Base-by-base conservation (phyloP, 176 grass and related monocot species). In the Oryza rufipogon region DNA sequence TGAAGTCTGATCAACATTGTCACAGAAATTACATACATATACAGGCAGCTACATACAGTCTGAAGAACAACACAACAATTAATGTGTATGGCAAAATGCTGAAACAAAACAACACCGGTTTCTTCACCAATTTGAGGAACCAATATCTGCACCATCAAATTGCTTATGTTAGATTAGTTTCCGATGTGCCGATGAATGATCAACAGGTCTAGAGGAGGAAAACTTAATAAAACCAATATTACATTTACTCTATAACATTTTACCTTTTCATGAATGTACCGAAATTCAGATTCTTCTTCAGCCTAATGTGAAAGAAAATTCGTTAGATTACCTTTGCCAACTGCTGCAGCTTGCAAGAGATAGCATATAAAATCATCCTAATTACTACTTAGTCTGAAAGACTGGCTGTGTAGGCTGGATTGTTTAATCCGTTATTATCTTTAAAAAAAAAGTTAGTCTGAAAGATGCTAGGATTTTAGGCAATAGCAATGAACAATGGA, bases 261-360 rank as follows among this genome's bases (percentile, higher is more conserved):
- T 32, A 32, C 11, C 28, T 67, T 28, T 67, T 11, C 65, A 15
- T 32, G 26, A 8, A 34, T 8, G 28, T 32, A 8, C 39, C 10
- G 25, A 25, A 58, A 25, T 13, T 16, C 52, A 68, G 44, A 25
- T 76, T 28, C 30, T 68, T 28, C 30, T 84, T 84, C 72, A 84
- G 45, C 63, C 82, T 84, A 60, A 25, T 6, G 63, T 42, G 10
- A 32, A 82, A 44, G 34, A 23, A 82, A 64, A 82, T 8, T 63
- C 15, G 42, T 82, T 28, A 82, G 22, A 11, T 69, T 17, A n/a
- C 54, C 33, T 12, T 56, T 36, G 28, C 30, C 16, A 60, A 15
- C 19, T 22, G 20, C 16, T 9, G 3, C 49, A 77, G 54, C 14
- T 56, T 5, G 19, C 25, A 10, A 77, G 3, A 9, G 10, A 17